Base-by-base conservation (phyloP, 1,284 basidiomycete species). In the Singerocomus rubriflavus region DNA sequence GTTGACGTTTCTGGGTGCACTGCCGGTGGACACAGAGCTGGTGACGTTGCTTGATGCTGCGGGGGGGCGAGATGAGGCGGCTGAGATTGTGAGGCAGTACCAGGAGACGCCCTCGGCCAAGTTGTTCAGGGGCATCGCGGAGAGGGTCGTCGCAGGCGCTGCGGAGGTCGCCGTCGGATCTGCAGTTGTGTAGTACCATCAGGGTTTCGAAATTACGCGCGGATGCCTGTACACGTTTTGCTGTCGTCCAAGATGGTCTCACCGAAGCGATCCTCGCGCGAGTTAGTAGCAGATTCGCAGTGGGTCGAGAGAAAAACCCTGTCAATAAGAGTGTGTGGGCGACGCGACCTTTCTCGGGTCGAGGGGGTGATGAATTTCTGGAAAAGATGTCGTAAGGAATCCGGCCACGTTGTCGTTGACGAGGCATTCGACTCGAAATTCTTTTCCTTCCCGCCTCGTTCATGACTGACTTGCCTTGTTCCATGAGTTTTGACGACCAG, bases 1-100 rank as follows among this genome's bases (percentile, higher is more conserved):
- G 7, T 65, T 98, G 26, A 70, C 68, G 40, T 98, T 97, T 68
- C 73, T 99, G 49, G 97, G 97, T 2, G 81, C 90, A 43, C 78
- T 99, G 30, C 97, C 97, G 2, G 90, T 99, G 46, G 97, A 99
- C 73, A 90, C 91, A 0, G 91, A 91, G 58, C 80, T 99, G 26
- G 94, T 97, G 42, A 82, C 82, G 25, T 70, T 98, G 42, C 71
- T 99, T 60, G 96, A 99, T 64, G 88, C 85, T 21, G 87, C 11
- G 3, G 44, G 16, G 40, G 61, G 33, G 48, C 1, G 45, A 27
- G 57, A 58, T 30, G 55, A 58, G 39, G 48, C 71, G 46, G 82
- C 82, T 59, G 64, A 61, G 25, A 69, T 89, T 54, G 65, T 85
- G 47, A 64, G 69, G 46, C 69, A 72, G 52, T 91, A 91, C 63